These are phyloP conservation scores for Torrubiellomyces zombiae DNA, from an alignment of 2,329 filamentous ascomycete species.

Conservation along the genomic window DNA sequence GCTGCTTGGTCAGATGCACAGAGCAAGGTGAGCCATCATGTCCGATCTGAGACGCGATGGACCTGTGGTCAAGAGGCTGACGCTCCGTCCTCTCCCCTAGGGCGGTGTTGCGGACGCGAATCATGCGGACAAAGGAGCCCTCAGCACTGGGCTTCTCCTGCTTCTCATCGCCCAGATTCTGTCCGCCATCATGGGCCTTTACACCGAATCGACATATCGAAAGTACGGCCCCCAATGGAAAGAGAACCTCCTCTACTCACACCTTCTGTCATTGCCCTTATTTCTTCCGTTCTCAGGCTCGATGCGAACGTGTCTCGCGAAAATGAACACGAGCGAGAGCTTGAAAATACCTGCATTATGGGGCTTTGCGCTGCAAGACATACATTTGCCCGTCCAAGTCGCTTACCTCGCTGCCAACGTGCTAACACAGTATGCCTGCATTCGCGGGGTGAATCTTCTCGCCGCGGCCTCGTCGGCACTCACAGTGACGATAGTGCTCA, in stretches of 20 bases:
- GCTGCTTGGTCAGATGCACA: conserved; percentile 83
- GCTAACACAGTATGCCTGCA: conserved; percentile 84
- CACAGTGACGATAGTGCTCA: conserved; percentile 91
- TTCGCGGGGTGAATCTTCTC: conserved; percentile 88
- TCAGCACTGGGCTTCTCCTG: conserved; percentile 54
- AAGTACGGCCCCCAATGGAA: conserved; percentile 81
- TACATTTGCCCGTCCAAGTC: conserved; percentile 47
- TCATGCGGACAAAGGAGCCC: conserved; percentile 11
- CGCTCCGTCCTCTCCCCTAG: no score
- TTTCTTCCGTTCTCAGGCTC: conserved; percentile 57
- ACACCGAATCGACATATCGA: conserved; percentile 80
- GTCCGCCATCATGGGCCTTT: conserved; percentile 87
- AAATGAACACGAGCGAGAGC: conserved; percentile 46
- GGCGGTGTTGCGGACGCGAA: conserved; percentile 1
- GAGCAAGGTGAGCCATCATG: conserved; percentile 46
- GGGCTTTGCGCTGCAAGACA: conserved; percentile 3
- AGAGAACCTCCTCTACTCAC: conserved; percentile 91
- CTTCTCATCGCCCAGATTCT: conserved; percentile 78
- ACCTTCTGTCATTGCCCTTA: conserved; percentile 57
- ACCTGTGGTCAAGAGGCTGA: no score
- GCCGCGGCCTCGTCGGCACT: conserved; percentile 77
- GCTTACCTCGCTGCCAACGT: conserved; percentile 61
- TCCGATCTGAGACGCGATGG: no score
- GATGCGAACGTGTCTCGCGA: conserved; percentile 45
- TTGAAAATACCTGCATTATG: conserved; percentile 19